phyloP scores from a whole-genome alignment of 305 asterid species.

The Vinca major region DNA sequence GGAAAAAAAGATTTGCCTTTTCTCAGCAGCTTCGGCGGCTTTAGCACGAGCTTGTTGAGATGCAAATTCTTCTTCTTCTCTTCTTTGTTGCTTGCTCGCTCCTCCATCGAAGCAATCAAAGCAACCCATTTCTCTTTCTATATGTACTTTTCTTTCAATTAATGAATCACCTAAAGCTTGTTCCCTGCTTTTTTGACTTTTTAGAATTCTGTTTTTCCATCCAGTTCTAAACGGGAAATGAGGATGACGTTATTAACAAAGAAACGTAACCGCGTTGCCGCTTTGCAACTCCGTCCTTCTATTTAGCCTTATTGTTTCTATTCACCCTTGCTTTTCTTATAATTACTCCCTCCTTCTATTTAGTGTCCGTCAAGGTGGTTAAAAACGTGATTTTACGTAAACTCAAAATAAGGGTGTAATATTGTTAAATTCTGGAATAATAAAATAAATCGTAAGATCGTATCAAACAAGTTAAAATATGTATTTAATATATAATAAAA shows the following conservation, averaged over 20 bases:
- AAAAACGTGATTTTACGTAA: too few species aligned
- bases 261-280: neutral
- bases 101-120: slow-evolving; percentile 81
- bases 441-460: too few species aligned
- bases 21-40: slow-evolving; percentile 92
- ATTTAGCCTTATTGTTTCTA: neutral
- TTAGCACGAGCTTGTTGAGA: slow-evolving; percentile 73
- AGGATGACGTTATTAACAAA: neutral
- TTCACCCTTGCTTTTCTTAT: too few species aligned
- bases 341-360: too few species aligned
- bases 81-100: slow-evolving; percentile 43
- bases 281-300: neutral
- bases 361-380: too few species aligned
- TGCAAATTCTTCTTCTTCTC: slow-evolving; percentile 71
- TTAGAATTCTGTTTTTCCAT: too few species aligned
- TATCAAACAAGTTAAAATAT: too few species aligned
- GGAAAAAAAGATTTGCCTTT: slow-evolving; percentile 32
- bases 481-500: too few species aligned
- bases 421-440: too few species aligned
- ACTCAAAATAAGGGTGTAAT: too few species aligned
- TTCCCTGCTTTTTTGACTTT: too few species aligned
- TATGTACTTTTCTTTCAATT: neutral
- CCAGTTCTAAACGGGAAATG: neutral
- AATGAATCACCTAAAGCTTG: neutral
- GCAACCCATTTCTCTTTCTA: slow-evolving; percentile 49